Evolutionary conservation across 176 grass and related monocot species (phyloP), one percentile per base, ranked within the genome.

Genomic region (Carex parvula): DNA sequence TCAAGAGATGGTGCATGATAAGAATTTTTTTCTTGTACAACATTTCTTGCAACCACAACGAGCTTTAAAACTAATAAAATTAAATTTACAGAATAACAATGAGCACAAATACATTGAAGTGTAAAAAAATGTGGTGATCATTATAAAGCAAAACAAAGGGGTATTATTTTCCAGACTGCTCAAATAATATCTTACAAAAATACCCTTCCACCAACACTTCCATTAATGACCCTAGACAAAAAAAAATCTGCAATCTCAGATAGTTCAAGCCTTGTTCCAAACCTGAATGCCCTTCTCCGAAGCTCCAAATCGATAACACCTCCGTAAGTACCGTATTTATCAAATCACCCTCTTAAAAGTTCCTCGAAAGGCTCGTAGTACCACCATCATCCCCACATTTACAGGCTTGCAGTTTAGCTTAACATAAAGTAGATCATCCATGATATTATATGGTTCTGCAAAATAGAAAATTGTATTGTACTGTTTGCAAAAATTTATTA

Each of bases 281-380:
- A 64, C 54, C 29, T 26, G 29, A 60, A 15, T 3, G 15, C 42
- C 78, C 88, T 3, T 79, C 80, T 35, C 90, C 90, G 3, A 35
- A 50, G 0, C 61, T 41, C 94, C 90, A 94, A 65, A 89, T 20
- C 29, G 92, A 90, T 8, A 74, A 68, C 8, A 90, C 5, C 86
- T 97, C 90, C 80, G 91, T 60, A 1, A 97, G 42, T 68, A 94
- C 88, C 84, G 94, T 97, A 87, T 97, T 92, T 57, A 92, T 53
- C 87, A 91, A 69, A 56, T 91, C 84, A 6, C 89, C 87, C 58
- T 85, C 85, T 48, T 91, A n/a, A 87, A 79, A 90, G 17, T 88
- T 84, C 18, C 39, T 89, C 55, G 92, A 86, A 81, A 97, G 80
- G 2, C 80, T 54, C 0, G n/a, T 37, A 11, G 94, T 81, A 33